These are phyloP conservation scores for Cyathus striatus DNA, from an alignment of 768 basidiomycete species.

Conservation along the genomic window DNA sequence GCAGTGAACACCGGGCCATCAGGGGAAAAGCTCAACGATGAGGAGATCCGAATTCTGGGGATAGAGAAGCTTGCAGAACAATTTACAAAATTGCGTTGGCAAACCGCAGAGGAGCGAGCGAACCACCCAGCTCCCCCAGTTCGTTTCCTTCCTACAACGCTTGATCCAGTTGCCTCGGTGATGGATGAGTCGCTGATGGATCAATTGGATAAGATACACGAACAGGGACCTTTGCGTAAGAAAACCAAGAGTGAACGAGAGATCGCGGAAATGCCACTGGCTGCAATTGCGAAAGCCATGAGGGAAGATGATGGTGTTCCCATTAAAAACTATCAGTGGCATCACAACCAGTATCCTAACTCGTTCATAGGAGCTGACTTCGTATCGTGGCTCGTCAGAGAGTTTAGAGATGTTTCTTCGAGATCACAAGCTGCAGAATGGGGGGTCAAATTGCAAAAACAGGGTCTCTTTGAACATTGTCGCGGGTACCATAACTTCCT, in stretches of 20 bases:
- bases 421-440: constrained; percentile 76
- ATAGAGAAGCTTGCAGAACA: constrained; percentile 89
- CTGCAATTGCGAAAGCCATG: constrained; percentile 77
- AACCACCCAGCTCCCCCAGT: constrained; percentile 49
- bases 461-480: constrained; percentile 85
- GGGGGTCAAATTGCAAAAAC: constrained; percentile 71
- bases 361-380: constrained; percentile 89
- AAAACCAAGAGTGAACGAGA: constrained; percentile 78
- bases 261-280: constrained; percentile 58
- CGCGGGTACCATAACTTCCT: constrained; percentile 75
- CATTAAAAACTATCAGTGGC: constrained; percentile 85
- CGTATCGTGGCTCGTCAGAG: constrained; percentile 87
- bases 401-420: constrained; percentile 85
- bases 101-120: constrained; percentile 50
- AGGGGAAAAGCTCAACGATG: constrained; percentile 76
- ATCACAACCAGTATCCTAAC: constrained; percentile 64
- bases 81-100: constrained; percentile 83
- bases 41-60: constrained; percentile 84
- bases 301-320: constrained; percentile 78
- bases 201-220: constrained; percentile 78
- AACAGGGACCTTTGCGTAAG: constrained; percentile 67
- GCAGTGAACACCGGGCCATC: constrained; percentile 47
- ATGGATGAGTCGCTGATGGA: constrained; percentile 75
- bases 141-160: constrained; percentile 78
- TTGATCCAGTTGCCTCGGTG: constrained; percentile 76